Conservation (phyloP, 2,329 filamentous ascomycete species). For the Xylariaceae sp. region DNA sequence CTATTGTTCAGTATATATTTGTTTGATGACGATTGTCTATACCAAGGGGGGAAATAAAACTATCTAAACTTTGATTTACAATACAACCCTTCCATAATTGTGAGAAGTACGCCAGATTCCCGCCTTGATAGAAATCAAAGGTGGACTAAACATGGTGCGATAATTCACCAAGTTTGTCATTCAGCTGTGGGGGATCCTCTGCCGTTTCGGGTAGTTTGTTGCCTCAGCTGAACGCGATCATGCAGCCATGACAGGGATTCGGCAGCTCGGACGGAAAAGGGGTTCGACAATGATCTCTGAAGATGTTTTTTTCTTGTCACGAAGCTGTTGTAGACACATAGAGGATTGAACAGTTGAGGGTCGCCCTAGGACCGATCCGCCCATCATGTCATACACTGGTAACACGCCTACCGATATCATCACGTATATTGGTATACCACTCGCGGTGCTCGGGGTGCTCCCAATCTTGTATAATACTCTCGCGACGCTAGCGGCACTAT, state of each 20-base stretch:
- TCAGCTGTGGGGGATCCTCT: too few species aligned
- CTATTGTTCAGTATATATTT: too few species aligned
- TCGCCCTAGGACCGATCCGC: not conserved
- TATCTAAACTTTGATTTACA: too few species aligned
- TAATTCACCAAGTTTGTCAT: too few species aligned
- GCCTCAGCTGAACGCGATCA: conserved; percentile 23
- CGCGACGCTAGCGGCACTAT: conserved; percentile 64
- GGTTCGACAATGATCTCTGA: conserved; percentile 8
- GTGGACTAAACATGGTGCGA: too few species aligned
- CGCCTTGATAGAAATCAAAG: too few species aligned
- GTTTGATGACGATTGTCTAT: too few species aligned
- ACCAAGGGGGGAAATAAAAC: too few species aligned
- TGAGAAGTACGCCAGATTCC: too few species aligned
- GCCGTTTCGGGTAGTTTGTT: too few species aligned
- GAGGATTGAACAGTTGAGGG: not conserved
- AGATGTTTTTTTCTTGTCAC: too few species aligned
- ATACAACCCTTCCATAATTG: too few species aligned
- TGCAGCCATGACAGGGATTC: conserved; percentile 24
- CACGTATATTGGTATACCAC: conserved; percentile 63
- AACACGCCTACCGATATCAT: conserved; percentile 55
- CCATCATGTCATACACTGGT: conserved; percentile 19
- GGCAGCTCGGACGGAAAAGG: conserved; percentile 32
- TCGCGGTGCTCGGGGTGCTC: conserved; percentile 65
- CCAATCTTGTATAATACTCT: conserved; percentile 72
- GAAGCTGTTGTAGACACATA: not conserved